These are phyloP conservation scores for Sequoia sempervirens DNA, from an alignment of 75 land plant genomes.

Conservation along the genomic window DNA sequence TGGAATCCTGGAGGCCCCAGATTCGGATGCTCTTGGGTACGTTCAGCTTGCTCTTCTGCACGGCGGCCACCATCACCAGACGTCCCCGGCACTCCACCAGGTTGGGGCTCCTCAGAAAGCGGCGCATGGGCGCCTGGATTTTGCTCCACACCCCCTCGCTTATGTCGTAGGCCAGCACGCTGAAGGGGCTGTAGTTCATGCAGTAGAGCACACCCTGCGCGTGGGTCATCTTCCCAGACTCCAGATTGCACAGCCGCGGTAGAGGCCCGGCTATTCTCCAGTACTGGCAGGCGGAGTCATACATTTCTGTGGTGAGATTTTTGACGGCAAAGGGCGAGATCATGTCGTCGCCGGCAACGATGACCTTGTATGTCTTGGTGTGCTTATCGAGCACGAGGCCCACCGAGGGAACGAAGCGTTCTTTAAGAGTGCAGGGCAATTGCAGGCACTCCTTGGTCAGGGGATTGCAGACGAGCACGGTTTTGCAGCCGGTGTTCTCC, in stretches of 20 bases:
- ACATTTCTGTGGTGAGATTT: conserved; percentile 68
- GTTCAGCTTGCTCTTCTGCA: conserved; percentile 85
- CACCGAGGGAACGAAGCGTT: conserved; percentile 64
- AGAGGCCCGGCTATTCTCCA: conserved; percentile 56
- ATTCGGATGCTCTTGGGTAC: conserved; percentile 70
- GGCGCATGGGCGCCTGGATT: conserved; percentile 89
- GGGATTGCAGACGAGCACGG: conserved; percentile 59
- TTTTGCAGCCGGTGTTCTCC: conserved; percentile 56
- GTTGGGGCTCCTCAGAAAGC: conserved; percentile 79
- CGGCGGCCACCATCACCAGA: conserved; percentile 77
- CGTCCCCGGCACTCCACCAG: conserved; percentile 70
- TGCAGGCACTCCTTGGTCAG: conserved; percentile 31
- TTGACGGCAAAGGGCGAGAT: conserved; percentile 85
- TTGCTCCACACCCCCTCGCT: conserved; percentile 50
- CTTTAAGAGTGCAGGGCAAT: conserved; percentile 48
- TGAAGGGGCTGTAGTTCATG: conserved; percentile 86
- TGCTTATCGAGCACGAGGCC: conserved; percentile 34
- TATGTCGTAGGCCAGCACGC: conserved; percentile 64
- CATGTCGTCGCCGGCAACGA: conserved; percentile 76
- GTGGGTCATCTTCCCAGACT: conserved; percentile 54
- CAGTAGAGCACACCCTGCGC: conserved; percentile 61
- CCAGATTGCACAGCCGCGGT: conserved; percentile 78
- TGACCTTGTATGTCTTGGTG: conserved; percentile 25
- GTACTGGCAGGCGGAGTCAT: conserved; percentile 44
- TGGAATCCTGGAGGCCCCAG: conserved; percentile 60